Conservation (phyloP, 768 basidiomycete genomes). For the Melanogaster broomeanus region DNA sequence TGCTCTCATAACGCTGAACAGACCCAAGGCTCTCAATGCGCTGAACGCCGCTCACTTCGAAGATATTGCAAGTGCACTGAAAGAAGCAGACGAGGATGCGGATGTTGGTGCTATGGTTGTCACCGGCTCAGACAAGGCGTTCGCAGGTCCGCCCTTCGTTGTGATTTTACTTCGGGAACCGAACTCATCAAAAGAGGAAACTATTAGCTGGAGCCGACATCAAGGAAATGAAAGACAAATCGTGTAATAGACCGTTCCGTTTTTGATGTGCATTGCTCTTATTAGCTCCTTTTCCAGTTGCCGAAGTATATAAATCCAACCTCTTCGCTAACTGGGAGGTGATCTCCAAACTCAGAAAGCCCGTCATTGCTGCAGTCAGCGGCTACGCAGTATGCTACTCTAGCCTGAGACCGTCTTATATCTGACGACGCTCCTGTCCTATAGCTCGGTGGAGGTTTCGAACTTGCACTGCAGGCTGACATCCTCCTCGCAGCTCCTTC, state of each 20-base stretch:
- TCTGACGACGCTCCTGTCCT: background rate
- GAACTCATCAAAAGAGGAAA: background rate
- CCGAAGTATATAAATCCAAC: conserved; percentile 84
- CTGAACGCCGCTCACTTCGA: conserved; percentile 77
- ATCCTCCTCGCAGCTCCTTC: conserved; percentile 90
- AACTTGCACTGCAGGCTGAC: conserved; percentile 95
- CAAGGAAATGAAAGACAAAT: conserved; percentile 98
- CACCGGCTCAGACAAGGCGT: conserved; percentile 90
- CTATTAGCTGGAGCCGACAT: conserved; percentile 91
- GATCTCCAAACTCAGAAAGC: conserved; percentile 77
- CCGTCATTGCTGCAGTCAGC: conserved; percentile 94
- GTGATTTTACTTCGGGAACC: background rate
- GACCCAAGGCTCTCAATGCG: conserved; percentile 90
- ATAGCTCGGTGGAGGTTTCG: conserved; percentile 96
- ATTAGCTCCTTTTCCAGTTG: conserved; percentile 43
- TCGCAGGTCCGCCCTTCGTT: conserved; percentile 67
- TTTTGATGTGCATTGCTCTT: background rate
- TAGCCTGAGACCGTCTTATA: background rate
- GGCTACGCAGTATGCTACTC: conserved; percentile 77
- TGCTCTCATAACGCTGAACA: conserved; percentile 83
- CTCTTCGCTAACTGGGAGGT: conserved; percentile 86
- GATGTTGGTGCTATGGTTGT: conserved; percentile 83
- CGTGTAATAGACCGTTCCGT: conserved; percentile 54
- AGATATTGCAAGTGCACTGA: conserved; percentile 80
- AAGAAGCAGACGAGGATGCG: conserved; percentile 68